Evolutionary conservation across 1,284 basidiomycete species (phyloP).

Genomic region (Rhodotorula sp.): DNA sequence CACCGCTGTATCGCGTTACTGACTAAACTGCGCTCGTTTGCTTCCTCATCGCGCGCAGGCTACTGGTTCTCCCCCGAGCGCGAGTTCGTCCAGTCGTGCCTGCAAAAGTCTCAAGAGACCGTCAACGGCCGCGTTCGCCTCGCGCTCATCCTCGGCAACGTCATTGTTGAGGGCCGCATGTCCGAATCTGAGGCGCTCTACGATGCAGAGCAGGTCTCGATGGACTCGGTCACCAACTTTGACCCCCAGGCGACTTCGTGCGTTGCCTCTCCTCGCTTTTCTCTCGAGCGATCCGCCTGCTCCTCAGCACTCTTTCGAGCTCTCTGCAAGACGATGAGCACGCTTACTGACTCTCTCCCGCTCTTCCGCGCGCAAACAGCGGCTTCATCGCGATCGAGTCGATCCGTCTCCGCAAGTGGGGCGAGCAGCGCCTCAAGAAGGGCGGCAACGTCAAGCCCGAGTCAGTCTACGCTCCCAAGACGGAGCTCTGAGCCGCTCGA

Average conservation of each 20-base stretch:
- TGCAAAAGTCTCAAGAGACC: constrained; percentile 89
- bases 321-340: constrained; percentile 84
- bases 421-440: constrained; percentile 43
- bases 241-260: constrained; percentile 78
- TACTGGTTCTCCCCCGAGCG: constrained; percentile 84
- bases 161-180: constrained; percentile 85
- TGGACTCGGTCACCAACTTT: constrained; percentile 98
- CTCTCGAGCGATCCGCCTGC: neutral
- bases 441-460: constrained; percentile 38
- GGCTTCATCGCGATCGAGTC: constrained; percentile 95
- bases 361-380: constrained; percentile 82
- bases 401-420: constrained; percentile 91
- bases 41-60: neutral
- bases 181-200: constrained; percentile 79
- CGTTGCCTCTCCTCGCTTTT: constrained; percentile 4
- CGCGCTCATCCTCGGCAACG: constrained; percentile 95
- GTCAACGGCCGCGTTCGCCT: constrained; percentile 91
- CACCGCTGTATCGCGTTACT: no score
- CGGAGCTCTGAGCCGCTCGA: constrained; percentile 5
- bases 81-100: constrained; percentile 85
- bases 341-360: constrained; percentile 96
- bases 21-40: no score
- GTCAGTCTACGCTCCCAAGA: constrained; percentile 35
- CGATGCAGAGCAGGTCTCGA: constrained; percentile 94
- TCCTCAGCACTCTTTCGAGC: constrained; percentile 52